Conservation (phyloP, 306 rosid genomes). For the Vigna nakashimae region DNA sequence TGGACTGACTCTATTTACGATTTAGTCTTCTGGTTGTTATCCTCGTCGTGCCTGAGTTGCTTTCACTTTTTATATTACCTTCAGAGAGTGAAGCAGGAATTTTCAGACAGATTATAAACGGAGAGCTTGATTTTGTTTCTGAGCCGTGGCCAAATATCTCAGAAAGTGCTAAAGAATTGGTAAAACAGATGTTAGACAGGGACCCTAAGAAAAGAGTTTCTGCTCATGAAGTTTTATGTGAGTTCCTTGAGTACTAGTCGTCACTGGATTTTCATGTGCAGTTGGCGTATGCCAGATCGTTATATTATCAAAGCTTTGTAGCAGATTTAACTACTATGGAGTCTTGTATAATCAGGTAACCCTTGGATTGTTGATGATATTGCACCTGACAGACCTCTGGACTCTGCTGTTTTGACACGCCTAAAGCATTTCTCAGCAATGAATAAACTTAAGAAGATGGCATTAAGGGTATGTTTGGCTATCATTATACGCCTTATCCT, state of each 20-base stretch:
- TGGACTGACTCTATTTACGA: conserved; percentile 2
- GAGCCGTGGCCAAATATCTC: conserved; percentile 92
- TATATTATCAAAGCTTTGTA: conserved; percentile 22
- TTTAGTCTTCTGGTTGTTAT: conserved; percentile 19
- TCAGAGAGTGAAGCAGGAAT: conserved; percentile 89
- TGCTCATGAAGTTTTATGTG: conserved; percentile 89
- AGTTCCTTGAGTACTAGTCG: conserved; percentile 51
- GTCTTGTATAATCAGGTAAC: conserved; percentile 64
- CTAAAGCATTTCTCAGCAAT: conserved; percentile 90
- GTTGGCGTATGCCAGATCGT: conserved; percentile 26
- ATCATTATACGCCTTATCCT: neutral
- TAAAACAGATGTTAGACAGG: conserved; percentile 72
- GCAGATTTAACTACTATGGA: conserved; percentile 35
- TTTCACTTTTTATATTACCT: conserved; percentile 38
- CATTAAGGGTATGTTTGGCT: conserved; percentile 64
- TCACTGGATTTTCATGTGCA: conserved; percentile 33
- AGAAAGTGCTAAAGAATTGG: conserved; percentile 82
- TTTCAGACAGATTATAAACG: conserved; percentile 78
- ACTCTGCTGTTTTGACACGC: conserved; percentile 91
- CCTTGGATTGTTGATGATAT: conserved; percentile 92
- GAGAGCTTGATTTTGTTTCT: conserved; percentile 74
- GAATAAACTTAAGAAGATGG: conserved; percentile 93
- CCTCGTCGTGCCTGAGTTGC: conserved; percentile 20
- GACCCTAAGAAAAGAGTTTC: conserved; percentile 75
- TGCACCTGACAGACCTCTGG: conserved; percentile 90